Evolutionary conservation across 805 yeast genomes (phyloP).

Genomic region (Starmerella scarabaei): DNA sequence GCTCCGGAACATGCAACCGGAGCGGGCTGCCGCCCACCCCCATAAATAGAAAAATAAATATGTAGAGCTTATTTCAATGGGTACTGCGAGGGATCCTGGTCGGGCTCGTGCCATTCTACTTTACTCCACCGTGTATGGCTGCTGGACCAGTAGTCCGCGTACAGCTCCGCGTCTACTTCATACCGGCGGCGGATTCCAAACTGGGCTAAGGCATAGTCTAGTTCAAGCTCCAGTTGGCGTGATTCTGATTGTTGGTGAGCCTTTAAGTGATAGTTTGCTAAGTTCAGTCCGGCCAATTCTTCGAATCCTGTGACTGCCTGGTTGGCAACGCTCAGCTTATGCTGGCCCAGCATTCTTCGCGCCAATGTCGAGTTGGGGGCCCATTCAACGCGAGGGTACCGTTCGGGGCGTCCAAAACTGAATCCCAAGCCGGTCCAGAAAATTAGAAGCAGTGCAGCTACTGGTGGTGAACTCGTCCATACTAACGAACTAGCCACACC

Average conservation of each 20-base stretch:
- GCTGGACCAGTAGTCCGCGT: slow-evolving; percentile 20
- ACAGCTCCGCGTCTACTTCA: slow-evolving; percentile 4
- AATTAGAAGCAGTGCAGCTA: slow-evolving; percentile 1
- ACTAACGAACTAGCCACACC: slow-evolving; percentile 1
- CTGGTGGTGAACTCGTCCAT: slow-evolving; percentile 7
- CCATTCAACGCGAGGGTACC: slow-evolving; percentile 6
- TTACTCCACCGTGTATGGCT: slow-evolving; percentile 26
- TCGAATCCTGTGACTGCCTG: slow-evolving; percentile 20
- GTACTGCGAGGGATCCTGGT: slow-evolving; percentile 36
- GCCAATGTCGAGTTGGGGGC: neutral
- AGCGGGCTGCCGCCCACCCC: too few relatives aligned
- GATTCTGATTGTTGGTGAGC: neutral
- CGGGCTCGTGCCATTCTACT: slow-evolving; percentile 43
- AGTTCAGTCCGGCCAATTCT: slow-evolving; percentile 15
- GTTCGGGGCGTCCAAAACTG: neutral
- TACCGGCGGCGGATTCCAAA: slow-evolving; percentile 14
- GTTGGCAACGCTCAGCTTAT: slow-evolving; percentile 17
- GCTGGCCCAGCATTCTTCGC: neutral
- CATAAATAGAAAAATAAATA: neutral
- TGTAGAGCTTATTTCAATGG: neutral
- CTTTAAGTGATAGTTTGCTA: slow-evolving; percentile 8
- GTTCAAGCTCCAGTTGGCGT: neutral
- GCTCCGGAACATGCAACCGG: too few relatives aligned
- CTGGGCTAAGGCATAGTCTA: slow-evolving; percentile 8
- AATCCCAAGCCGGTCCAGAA: slow-evolving; percentile 14